Conservation (phyloP, 768 basidiomycete genomes). For the Flagelloscypha sp. region DNA sequence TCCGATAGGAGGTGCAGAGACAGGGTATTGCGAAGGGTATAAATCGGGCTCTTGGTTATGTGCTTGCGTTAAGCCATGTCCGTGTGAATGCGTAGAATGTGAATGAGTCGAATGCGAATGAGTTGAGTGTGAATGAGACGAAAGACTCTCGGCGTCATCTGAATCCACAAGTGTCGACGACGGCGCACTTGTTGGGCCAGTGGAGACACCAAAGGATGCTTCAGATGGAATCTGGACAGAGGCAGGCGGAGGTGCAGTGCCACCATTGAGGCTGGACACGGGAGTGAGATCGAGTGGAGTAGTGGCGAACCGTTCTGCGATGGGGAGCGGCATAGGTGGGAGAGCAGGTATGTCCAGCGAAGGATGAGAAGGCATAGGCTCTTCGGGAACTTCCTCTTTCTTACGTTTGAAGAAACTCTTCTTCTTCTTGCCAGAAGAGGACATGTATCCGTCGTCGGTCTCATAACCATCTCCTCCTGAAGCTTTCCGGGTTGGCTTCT, state of each 20-base stretch:
- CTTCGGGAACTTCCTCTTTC: slow-evolving; percentile 27
- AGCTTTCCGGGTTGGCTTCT: slow-evolving; percentile 5
- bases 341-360: slow-evolving; percentile 21
- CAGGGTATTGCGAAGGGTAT: no score
- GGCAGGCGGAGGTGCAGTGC: slow-evolving; percentile 9
- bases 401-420: slow-evolving; percentile 36
- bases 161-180: not conserved
- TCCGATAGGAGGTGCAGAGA: no score
- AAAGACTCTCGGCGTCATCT: not conserved
- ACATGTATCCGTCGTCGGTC: slow-evolving; percentile 18
- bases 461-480: slow-evolving; percentile 14
- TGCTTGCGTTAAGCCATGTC: no score
- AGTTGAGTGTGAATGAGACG: not conserved
- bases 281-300: slow-evolving; percentile 12
- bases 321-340: slow-evolving; percentile 31
- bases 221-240: slow-evolving; percentile 4
- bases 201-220: not conserved
- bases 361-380: slow-evolving; percentile 9
- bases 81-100: no score
- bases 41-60: no score
- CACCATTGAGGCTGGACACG: slow-evolving; percentile 4
- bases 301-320: slow-evolving; percentile 40
- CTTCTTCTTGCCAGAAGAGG: slow-evolving; percentile 25
- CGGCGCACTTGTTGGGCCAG: not conserved
- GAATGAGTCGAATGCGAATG: no score